phyloP scores from a whole-genome alignment of 2,329 filamentous ascomycete species.

The Arthrobotrys pseudoclavata region DNA sequence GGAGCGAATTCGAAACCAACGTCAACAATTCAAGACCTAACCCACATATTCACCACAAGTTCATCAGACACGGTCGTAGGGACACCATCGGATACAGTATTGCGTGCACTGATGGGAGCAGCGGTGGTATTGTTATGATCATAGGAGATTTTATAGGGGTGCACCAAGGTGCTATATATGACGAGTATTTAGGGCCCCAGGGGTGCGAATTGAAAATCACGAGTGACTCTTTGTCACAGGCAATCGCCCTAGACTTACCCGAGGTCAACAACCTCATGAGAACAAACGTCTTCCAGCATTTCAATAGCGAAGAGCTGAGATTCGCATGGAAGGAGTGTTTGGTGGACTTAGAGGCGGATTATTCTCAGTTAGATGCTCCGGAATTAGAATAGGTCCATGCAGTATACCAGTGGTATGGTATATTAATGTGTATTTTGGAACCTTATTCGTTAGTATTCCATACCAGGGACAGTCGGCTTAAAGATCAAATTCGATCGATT shows the following conservation, averaged over 20 bases:
- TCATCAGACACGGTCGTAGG: neutral
- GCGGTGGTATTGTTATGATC: neutral
- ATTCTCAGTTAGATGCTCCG: neutral
- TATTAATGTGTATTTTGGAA: too few species aligned
- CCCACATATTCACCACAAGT: neutral
- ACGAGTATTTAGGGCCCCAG: neutral
- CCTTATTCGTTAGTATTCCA: too few species aligned
- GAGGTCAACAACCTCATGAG: constrained; percentile 3
- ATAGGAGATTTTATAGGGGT: neutral
- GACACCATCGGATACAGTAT: constrained; percentile 1
- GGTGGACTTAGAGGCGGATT: neutral
- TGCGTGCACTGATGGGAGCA: neutral
- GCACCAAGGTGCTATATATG: neutral
- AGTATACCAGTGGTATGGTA: too few species aligned
- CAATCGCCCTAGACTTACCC: neutral
- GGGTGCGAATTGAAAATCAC: neutral
- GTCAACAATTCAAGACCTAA: neutral
- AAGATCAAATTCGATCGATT: too few species aligned
- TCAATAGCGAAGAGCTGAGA: neutral
- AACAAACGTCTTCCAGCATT: neutral
- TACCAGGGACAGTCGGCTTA: too few species aligned
- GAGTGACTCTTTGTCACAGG: neutral
- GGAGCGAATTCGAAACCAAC: neutral
- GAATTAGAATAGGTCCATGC: too few species aligned
- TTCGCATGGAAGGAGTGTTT: neutral